Evolutionary conservation across 495 filamentous ascomycete species (phyloP).

Genomic region (Sphaerosporella brunnea): DNA sequence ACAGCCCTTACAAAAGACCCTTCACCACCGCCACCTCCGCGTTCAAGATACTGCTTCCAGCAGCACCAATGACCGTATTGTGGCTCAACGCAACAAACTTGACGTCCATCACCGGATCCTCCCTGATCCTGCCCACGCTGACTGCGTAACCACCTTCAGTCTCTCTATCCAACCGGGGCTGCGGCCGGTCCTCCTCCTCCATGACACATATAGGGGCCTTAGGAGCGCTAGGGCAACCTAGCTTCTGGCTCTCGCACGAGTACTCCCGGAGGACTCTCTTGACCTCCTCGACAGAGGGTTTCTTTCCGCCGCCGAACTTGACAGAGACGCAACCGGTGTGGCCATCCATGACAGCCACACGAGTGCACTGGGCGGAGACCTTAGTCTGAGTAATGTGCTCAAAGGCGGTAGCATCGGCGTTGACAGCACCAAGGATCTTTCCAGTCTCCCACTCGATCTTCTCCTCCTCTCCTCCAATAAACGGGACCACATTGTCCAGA

Average conservation of each 20-base stretch:
- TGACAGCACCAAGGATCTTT: slow-evolving; percentile 63
- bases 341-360: slow-evolving; percentile 68
- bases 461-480: slow-evolving; percentile 74
- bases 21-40: slow-evolving; percentile 84
- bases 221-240: slow-evolving; percentile 65
- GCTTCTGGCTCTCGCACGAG: slow-evolving; percentile 50
- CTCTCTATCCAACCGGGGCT: slow-evolving; percentile 68
- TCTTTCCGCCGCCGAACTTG: slow-evolving; percentile 42
- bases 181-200: slow-evolving; percentile 62
- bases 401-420: slow-evolving; percentile 46
- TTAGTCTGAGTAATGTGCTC: slow-evolving; percentile 42
- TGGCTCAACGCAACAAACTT: slow-evolving; percentile 70
- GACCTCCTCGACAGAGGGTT: slow-evolving; percentile 45
- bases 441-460: slow-evolving; percentile 72
- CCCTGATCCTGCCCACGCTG: slow-evolving; percentile 58
- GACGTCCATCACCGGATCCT: slow-evolving; percentile 65
- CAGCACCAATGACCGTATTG: slow-evolving; percentile 87
- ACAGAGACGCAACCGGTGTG: slow-evolving; percentile 71
- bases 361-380: slow-evolving; percentile 64
- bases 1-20: slow-evolving; percentile 58
- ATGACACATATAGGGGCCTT: slow-evolving; percentile 55
- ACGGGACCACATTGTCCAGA: slow-evolving; percentile 72
- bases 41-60: slow-evolving; percentile 85
- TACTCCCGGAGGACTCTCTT: slow-evolving; percentile 53
- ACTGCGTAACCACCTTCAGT: slow-evolving; percentile 60